Percentiles rank a stretch among this genome's conserved stretches.
phyloP scores from a whole-genome alignment of 148 eudicot species.

The Camellia sinensis region DNA sequence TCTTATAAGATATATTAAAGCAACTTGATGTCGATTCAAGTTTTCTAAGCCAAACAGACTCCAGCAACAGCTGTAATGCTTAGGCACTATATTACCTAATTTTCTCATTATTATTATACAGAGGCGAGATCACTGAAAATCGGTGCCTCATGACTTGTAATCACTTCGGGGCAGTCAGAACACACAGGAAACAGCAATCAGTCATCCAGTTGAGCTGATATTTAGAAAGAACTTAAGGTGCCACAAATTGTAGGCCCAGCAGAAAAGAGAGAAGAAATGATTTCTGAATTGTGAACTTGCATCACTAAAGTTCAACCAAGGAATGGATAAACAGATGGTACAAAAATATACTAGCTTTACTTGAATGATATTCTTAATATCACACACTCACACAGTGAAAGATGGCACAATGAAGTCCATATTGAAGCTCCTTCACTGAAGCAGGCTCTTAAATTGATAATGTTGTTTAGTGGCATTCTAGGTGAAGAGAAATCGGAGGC shows the following conservation, averaged over 20 bases:
- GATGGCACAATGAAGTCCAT: neutral
- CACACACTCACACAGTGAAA: neutral
- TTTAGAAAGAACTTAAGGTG: neutral
- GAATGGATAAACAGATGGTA: neutral
- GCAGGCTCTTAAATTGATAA: neutral
- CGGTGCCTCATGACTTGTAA: neutral
- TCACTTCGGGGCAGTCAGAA: neutral
- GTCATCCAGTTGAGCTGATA: constrained; percentile 6
- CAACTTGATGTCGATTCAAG: constrained; percentile 16
- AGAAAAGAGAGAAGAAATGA: neutral
- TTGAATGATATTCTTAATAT: neutral
- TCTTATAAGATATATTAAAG: neutral
- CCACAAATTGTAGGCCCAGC: neutral
- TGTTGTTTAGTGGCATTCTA: neutral
- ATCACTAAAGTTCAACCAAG: neutral
- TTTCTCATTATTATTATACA: neutral
- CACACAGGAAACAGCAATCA: no score
- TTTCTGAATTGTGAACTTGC: neutral
- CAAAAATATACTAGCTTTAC: neutral
- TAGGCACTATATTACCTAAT: neutral
- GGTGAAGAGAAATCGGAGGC: neutral
- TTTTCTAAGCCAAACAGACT: constrained; percentile 10
- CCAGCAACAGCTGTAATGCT: neutral
- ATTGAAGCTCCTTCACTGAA: constrained; percentile 4
- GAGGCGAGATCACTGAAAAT: neutral